phyloP scores from a whole-genome alignment of 1,284 basidiomycete genomes.

The Fomitopsis palustris region DNA sequence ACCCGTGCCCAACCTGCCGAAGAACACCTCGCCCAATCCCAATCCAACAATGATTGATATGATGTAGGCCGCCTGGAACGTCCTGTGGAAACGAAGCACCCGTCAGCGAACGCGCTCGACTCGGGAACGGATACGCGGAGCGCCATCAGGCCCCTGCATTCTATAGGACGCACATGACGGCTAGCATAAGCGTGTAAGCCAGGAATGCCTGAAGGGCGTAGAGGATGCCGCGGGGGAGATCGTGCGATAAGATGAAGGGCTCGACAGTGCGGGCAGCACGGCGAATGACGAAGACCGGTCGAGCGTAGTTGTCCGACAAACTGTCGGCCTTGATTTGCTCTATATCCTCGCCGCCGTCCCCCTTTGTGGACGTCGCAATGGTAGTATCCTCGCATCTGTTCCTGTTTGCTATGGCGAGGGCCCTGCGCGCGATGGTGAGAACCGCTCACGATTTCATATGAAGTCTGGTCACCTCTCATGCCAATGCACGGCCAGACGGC shows the following conservation, averaged over 20 bases:
- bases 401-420: neutral
- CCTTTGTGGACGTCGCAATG: conserved; percentile 4
- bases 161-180: conserved; percentile 57
- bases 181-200: conserved; percentile 63
- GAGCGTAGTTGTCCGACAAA: conserved; percentile 4
- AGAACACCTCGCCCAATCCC: conserved; percentile 62
- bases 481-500: conserved; percentile 56
- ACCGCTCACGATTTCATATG: neutral
- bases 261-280: conserved; percentile 29
- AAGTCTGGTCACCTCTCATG: conserved; percentile 41
- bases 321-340: conserved; percentile 12
- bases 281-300: conserved; percentile 10
- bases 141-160: conserved; percentile 1
- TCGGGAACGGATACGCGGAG: conserved; percentile 2
- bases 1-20: conserved; percentile 47
- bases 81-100: conserved; percentile 41
- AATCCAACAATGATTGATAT: conserved; percentile 61
- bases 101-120: conserved; percentile 3
- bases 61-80: conserved; percentile 68
- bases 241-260: conserved; percentile 58
- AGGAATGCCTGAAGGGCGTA: conserved; percentile 55
- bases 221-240: conserved; percentile 58
- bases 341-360: conserved; percentile 9
- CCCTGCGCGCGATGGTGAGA: conserved; percentile 7
- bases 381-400: neutral